phyloP scores from a whole-genome alignment of 2,329 filamentous ascomycete genomes.

The Madurella mycetomatis region DNA sequence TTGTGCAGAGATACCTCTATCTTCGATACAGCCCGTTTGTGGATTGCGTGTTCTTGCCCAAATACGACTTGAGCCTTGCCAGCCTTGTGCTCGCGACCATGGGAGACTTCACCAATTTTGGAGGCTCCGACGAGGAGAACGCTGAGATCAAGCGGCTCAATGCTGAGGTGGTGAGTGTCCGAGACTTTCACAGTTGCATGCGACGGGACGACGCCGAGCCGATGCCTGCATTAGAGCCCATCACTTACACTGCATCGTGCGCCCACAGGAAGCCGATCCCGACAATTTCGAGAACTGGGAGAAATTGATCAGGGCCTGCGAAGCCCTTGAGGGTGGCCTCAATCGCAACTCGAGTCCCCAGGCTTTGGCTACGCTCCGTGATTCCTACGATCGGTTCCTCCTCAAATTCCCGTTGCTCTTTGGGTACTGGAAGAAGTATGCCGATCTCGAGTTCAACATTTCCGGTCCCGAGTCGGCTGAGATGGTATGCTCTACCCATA shows the following conservation, averaged over 20 bases:
- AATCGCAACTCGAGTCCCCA: slow-evolving; percentile 96
- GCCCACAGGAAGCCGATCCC: slow-evolving; percentile 57
- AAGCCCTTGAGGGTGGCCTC: slow-evolving; percentile 83
- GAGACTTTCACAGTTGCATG: neutral
- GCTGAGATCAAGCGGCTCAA: slow-evolving; percentile 76
- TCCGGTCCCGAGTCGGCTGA: slow-evolving; percentile 95
- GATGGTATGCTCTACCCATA: slow-evolving; percentile 59
- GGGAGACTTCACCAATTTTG: slow-evolving; percentile 67
- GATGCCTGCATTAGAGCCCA: neutral
- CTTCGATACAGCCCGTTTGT: neutral
- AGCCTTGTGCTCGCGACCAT: slow-evolving; percentile 39
- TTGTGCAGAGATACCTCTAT: neutral
- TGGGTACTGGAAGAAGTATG: slow-evolving; percentile 99
- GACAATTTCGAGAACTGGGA: slow-evolving; percentile 97
- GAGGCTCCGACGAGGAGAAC: slow-evolving; percentile 74
- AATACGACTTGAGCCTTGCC: slow-evolving; percentile 1
- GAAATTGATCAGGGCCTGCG: slow-evolving; percentile 77
- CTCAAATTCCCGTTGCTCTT: slow-evolving; percentile 93
- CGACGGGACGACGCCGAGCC: neutral
- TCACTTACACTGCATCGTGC: slow-evolving; percentile 3
- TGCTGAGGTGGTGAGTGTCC: slow-evolving; percentile 64
- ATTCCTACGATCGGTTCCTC: slow-evolving; percentile 87
- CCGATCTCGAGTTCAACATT: slow-evolving; percentile 94
- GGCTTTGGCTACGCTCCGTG: slow-evolving; percentile 80
- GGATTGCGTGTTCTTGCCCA: neutral